Conservation (phyloP, 2,329 filamentous ascomycete genomes). For the Fusarium phyllophilum region DNA sequence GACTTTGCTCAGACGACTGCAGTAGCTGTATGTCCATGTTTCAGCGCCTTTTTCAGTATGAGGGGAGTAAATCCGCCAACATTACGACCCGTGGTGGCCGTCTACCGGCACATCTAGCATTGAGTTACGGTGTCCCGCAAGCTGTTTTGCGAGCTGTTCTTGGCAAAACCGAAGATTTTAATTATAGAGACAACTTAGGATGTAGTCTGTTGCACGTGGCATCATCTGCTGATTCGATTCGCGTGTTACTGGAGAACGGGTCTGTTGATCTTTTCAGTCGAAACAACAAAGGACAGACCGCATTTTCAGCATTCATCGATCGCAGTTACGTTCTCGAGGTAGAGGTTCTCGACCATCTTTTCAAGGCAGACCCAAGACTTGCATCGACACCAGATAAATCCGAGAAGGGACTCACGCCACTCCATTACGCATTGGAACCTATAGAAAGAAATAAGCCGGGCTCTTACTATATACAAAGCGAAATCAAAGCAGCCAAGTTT, state of each 20-base stretch:
- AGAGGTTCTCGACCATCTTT: rapidly evolving
- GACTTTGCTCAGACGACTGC: rapidly evolving
- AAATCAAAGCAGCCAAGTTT: rapidly evolving
- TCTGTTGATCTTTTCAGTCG: rapidly evolving
- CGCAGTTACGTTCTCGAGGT: rapidly evolving
- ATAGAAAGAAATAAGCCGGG: too few species aligned
- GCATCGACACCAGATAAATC: neutral
- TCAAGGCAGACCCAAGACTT: neutral
- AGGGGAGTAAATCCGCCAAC: neutral
- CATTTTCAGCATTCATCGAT: neutral
- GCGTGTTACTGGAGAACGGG: rapidly evolving
- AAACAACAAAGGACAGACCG: neutral
- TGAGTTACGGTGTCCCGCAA: rapidly evolving
- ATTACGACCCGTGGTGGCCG: rapidly evolving
- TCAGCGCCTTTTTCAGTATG: neutral
- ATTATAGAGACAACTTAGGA: rapidly evolving
- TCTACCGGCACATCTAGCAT: rapidly evolving
- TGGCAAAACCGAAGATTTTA: rapidly evolving
- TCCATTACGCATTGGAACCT: rapidly evolving
- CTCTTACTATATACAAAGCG: too few species aligned
- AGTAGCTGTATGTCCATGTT: neutral
- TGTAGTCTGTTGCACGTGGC: rapidly evolving
- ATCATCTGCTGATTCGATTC: rapidly evolving
- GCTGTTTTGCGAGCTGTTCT: neutral
- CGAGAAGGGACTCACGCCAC: rapidly evolving